phyloP scores from a whole-genome alignment of 495 filamentous ascomycete species.

The Penicillium canariense region DNA sequence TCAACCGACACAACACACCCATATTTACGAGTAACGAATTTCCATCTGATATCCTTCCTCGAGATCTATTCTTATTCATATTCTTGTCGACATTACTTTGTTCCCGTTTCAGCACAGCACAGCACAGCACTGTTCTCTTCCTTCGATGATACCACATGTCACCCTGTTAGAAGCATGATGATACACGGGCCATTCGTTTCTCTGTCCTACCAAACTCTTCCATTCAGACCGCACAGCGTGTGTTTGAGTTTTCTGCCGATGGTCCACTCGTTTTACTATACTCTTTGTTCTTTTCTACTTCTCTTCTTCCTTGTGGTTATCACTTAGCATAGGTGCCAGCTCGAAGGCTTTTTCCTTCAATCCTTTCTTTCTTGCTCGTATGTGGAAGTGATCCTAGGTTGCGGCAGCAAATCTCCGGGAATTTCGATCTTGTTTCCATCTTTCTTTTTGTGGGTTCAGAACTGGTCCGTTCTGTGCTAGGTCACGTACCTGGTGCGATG shows the following conservation, averaged over 20 bases:
- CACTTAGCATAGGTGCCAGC: neutral
- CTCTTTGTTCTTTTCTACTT: neutral
- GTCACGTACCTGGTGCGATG: neutral
- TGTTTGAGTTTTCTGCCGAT: slow-evolving; percentile 2
- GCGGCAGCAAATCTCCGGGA: neutral
- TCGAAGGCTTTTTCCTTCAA: neutral
- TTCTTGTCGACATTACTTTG: neutral
- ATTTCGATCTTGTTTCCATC: neutral
- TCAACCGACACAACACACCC: neutral
- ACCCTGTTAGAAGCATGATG: slow-evolving; percentile 32
- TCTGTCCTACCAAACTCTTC: neutral
- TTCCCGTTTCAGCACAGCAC: too few species aligned
- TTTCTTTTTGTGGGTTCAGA: neutral
- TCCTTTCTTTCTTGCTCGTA: neutral
- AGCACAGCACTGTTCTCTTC: slow-evolving; percentile 11
- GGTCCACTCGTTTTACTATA: slow-evolving; percentile 18
- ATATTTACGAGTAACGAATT: slow-evolving; percentile 25
- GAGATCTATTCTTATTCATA: slow-evolving; percentile 3
- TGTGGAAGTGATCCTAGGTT: neutral
- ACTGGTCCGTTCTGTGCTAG: neutral
- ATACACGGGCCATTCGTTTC: slow-evolving; percentile 35
- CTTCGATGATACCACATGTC: slow-evolving; percentile 36
- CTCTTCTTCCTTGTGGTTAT: neutral
- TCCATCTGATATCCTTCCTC: slow-evolving; percentile 23
- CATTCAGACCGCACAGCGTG: neutral